A percentile compares a stretch with the other conserved stretches of the same genome.
phyloP scores from a whole-genome alignment of 1,284 basidiomycete genomes.

The Ceratobasidium sp. region DNA sequence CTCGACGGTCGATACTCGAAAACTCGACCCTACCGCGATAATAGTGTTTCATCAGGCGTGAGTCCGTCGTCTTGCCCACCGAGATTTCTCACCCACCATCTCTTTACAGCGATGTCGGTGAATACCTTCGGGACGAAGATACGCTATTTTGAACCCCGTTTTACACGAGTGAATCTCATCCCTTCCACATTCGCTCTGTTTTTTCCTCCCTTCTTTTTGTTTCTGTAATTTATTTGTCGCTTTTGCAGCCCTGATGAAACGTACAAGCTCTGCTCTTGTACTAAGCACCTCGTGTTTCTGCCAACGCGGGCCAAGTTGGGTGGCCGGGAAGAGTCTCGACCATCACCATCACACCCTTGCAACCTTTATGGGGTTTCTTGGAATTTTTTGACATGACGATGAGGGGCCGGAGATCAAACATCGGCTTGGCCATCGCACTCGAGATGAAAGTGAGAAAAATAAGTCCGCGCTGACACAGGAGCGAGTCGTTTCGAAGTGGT shows the following conservation, averaged over 20 bases:
- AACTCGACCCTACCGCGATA: slow-evolving; percentile 97
- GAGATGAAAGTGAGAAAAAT: slow-evolving; percentile 13
- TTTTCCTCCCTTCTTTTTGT: not conserved
- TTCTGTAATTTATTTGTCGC: slow-evolving; percentile 43
- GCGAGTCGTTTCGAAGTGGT: slow-evolving; percentile 12
- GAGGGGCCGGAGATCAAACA: slow-evolving; percentile 36
- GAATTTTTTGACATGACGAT: slow-evolving; percentile 22
- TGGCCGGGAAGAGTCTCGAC: slow-evolving; percentile 18
- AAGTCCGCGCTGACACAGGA: slow-evolving; percentile 18
- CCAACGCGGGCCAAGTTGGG: slow-evolving; percentile 14
- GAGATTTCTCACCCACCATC: slow-evolving; percentile 12
- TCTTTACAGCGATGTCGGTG: slow-evolving; percentile 85
- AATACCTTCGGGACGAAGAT: slow-evolving; percentile 95
- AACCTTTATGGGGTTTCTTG: not conserved
- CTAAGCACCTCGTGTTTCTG: not conserved
- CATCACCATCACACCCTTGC: slow-evolving; percentile 2
- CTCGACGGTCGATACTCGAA: slow-evolving; percentile 95
- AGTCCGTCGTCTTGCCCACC: slow-evolving; percentile 52
- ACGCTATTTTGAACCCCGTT: slow-evolving; percentile 42
- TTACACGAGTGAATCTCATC: not conserved
- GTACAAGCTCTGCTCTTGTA: not conserved
- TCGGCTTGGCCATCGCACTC: slow-evolving; percentile 21
- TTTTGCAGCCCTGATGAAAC: slow-evolving; percentile 37
- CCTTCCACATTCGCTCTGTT: not conserved
- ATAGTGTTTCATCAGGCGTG: slow-evolving; percentile 99